Percentiles rank a stretch among this genome's conserved stretches.
phyloP scores from a whole-genome alignment of 345 rosid genomes.

The Mercurialis annua region DNA sequence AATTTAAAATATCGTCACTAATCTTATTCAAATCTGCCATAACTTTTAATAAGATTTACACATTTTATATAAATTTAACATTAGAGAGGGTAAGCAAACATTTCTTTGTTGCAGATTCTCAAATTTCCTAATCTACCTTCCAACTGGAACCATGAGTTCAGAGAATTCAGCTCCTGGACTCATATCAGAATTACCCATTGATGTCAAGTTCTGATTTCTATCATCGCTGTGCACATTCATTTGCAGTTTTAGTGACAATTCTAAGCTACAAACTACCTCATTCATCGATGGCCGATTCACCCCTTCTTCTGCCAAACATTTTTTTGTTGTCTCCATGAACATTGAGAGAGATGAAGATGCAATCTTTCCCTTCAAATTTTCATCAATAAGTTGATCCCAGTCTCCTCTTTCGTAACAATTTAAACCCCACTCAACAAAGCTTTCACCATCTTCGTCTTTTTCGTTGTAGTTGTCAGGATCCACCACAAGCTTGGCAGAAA shows the following conservation, averaged over 20 bases:
- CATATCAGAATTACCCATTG: conserved; percentile 2
- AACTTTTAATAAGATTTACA: too few relatives aligned
- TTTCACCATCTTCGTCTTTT: background rate
- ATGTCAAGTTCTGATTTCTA: background rate
- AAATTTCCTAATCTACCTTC: background rate
- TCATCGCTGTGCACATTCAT: background rate
- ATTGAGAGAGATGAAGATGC: conserved; percentile 3
- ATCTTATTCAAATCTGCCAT: too few relatives aligned
- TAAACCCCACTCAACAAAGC: conserved; percentile 14
- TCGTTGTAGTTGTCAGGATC: background rate
- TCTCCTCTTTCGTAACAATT: background rate
- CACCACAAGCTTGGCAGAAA: conserved; percentile 11
- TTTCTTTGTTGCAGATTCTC: too few relatives aligned
- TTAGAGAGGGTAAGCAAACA: too few relatives aligned
- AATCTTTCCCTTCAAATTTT: conserved; percentile 9
- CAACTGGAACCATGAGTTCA: conserved; percentile 8
- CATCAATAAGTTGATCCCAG: conserved; percentile 13
- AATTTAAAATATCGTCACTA: too few relatives aligned
- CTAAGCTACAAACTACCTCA: conserved; percentile 26
- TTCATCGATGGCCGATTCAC: conserved; percentile 22
- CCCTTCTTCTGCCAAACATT: conserved; percentile 22
- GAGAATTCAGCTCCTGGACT: conserved; percentile 15
- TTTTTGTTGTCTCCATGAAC: conserved; percentile 10
- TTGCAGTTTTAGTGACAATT: conserved; percentile 19
- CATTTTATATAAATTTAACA: too few relatives aligned